phyloP scores from a whole-genome alignment of 2,329 filamentous ascomycete genomes.

The Apiospora aurea region DNA sequence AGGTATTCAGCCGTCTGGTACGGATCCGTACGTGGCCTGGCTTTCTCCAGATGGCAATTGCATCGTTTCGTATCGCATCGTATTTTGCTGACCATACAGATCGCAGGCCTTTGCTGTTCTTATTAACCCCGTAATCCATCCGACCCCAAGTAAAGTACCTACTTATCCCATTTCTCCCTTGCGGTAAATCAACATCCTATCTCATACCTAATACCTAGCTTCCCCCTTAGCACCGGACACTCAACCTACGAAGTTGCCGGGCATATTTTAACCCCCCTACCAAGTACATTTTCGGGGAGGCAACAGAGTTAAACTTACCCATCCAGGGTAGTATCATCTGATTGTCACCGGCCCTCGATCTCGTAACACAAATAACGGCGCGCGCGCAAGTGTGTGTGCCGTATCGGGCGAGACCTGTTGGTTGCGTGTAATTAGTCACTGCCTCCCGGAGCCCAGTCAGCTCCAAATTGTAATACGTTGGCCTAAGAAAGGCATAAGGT shows the following conservation, averaged over 20 bases:
- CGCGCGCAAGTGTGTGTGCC: neutral
- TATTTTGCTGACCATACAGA: conserved; percentile 1
- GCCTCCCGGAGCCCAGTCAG: conserved; percentile 7
- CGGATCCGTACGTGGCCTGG: neutral
- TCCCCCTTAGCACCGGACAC: neutral
- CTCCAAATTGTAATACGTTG: conserved; percentile 9
- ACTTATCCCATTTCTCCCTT: neutral
- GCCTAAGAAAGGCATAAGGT: neutral
- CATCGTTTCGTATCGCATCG: neutral
- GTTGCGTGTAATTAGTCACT: conserved; percentile 12
- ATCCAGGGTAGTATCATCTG: neutral
- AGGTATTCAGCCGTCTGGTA: neutral
- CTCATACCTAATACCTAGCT: neutral
- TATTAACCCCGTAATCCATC: neutral
- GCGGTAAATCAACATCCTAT: conserved; percentile 2
- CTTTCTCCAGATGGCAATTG: neutral
- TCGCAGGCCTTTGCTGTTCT: neutral
- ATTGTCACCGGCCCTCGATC: neutral
- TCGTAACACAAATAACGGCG: neutral
- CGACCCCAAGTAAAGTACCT: neutral
- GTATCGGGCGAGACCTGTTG: neutral
- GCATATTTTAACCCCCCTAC: too few species aligned
- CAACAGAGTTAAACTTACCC: too few species aligned
- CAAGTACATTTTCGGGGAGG: too few species aligned
- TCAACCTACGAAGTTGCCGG: neutral